Evolutionary conservation across 139 green algal species (phyloP), one percentile per base, ranked within the genome.

Genomic region (Coelastrella sp.): DNA sequence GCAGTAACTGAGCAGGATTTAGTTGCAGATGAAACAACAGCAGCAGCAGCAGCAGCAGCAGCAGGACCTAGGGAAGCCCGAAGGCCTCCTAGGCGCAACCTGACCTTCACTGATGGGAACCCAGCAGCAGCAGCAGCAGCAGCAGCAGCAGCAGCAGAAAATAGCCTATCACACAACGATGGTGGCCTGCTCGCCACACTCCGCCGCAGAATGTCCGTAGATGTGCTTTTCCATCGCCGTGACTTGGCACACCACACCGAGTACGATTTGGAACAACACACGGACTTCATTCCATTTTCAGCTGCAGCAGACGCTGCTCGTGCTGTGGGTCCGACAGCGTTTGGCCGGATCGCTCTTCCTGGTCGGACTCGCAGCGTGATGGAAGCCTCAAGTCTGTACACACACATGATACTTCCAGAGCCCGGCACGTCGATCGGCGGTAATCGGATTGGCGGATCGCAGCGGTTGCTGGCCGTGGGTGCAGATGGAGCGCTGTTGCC

Each of bases 311-410:
- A 68, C 16, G 57, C 79, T 56, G 79, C 57, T 10, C 79, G 79
- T 32, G 79, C 79, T 3, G 59, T 61, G n/a, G 79, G 79, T 58
- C 22, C 79, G 0, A 17, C 57, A 17, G 79, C 79, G 0, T 61
- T 84, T n/a, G 79, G 79, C 19, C 79, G 79, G 17, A 84, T 84
- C 7, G 23, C 79, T 6, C 79, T 84, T 56, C 79, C 79, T 20
- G 79, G 79, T 19, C 7, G 79, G 2, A 66, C 57, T 10, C 56
- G 56, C 2, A 58, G 19, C 19, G 79, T 84, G 16, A 84, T 84
- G 79, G 79, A 84, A 17, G 79, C 79, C 4, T 84, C 79, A 19
- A 84, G 79, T 19, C 20, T 84, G 56, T 84, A 84, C 57, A 84
- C 79, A 10, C 79, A 84, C 6, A 61, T 68, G 17, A 84, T 84